A percentile compares a stretch with the other conserved stretches of the same genome.
Conservation (phyloP, 2,329 filamentous ascomycete species). For the Rhexocercosporidium sp. region DNA sequence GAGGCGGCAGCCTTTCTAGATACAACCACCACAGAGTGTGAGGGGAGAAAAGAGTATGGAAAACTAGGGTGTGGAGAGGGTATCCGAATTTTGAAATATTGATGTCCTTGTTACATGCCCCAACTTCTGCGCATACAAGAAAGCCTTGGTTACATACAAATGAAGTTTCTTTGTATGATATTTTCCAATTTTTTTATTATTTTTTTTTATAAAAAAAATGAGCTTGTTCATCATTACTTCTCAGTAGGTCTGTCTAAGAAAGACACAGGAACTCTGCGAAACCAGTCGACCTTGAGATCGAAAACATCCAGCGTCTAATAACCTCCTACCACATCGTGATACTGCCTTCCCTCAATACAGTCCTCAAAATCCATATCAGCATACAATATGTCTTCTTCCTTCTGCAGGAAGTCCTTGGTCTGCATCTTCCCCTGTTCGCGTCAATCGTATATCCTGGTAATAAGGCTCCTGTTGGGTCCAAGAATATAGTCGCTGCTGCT, state of each 20-base stretch:
- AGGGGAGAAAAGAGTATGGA: too few relatives aligned
- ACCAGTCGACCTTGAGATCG: conserved; percentile 48
- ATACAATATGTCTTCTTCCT: conserved; percentile 55
- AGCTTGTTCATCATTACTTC: too few relatives aligned
- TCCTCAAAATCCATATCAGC: conserved; percentile 55
- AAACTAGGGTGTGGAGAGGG: too few relatives aligned
- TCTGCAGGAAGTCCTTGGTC: conserved; percentile 47
- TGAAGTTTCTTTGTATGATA: too few relatives aligned
- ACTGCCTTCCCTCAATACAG: conserved; percentile 61
- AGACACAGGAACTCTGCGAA: not conserved
- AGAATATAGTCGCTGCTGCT: conserved; percentile 52
- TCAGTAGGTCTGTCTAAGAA: not conserved
- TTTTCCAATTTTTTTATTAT: too few relatives aligned
- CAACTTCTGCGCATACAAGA: too few relatives aligned
- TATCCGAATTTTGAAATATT: too few relatives aligned
- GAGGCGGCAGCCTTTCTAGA: too few relatives aligned
- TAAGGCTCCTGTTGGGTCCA: conserved; percentile 55
- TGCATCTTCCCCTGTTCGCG: conserved; percentile 29
- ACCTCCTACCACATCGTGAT: conserved; percentile 59
- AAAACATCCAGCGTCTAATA: conserved; percentile 62
- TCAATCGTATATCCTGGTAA: conserved; percentile 46
- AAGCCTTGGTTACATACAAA: too few relatives aligned
- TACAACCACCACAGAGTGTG: too few relatives aligned
- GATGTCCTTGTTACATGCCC: too few relatives aligned
- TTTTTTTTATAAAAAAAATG: too few relatives aligned